phyloP scores from a whole-genome alignment of 768 basidiomycete species.

The Tephrocybe sp. region DNA sequence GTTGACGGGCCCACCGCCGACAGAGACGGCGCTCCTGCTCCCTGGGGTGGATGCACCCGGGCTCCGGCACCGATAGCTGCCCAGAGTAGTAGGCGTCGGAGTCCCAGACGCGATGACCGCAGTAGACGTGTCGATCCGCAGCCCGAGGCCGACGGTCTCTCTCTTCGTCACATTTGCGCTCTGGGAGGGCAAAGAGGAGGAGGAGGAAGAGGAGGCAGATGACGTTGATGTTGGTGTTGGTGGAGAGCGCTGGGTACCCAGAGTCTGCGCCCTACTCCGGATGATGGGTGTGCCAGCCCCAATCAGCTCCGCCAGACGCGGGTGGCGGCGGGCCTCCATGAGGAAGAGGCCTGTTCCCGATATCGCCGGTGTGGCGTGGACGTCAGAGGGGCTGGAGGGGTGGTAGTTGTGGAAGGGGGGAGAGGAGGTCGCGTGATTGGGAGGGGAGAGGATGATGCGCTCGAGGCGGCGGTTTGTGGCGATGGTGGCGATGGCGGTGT shows the following conservation, averaged over 20 bases:
- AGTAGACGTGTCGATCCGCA: conserved; percentile 11
- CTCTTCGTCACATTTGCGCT: not conserved
- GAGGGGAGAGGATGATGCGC: conserved; percentile 36
- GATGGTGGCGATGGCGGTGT: conserved; percentile 48
- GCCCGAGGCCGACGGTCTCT: conserved; percentile 4
- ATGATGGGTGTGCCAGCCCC: conserved; percentile 43
- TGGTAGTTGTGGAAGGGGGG: not conserved
- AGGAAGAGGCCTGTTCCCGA: conserved; percentile 56
- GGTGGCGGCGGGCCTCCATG: conserved; percentile 52
- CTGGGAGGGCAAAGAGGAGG: not conserved
- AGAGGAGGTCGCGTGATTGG: conserved; percentile 24
- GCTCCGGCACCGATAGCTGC: not conserved
- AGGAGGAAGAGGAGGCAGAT: not conserved
- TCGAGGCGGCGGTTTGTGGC: conserved; percentile 48
- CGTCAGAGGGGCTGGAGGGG: not conserved
- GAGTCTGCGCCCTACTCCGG: conserved; percentile 22
- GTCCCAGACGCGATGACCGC: not conserved
- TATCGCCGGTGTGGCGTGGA: conserved; percentile 24
- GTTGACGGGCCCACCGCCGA: not conserved
- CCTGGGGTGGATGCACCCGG: not conserved
- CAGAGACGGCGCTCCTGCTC: not conserved
- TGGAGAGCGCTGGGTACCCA: conserved; percentile 9
- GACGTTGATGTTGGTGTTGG: not conserved
- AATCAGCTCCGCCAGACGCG: conserved; percentile 53
- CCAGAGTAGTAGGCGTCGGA: not conserved